Base-by-base conservation (phyloP, 2,329 filamentous ascomycete species). In the Trichophyton schoenleinii region DNA sequence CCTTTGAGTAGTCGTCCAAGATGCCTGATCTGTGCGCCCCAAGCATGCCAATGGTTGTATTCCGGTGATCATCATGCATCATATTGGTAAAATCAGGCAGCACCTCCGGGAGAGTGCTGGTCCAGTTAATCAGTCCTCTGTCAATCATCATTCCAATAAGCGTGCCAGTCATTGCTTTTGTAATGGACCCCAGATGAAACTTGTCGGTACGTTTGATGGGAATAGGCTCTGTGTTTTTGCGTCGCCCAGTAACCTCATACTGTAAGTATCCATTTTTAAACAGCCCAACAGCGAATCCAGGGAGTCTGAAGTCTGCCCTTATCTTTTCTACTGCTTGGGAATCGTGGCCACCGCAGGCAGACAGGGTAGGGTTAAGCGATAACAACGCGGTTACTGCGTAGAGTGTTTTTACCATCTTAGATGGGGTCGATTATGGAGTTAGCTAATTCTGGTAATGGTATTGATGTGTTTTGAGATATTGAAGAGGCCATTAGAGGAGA, bases 21-120 rank as follows among this genome's bases (percentile, higher is more conserved):
- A 63, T 60, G 3, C 61, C 61, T 22, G 62, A 61, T 25, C 46
- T 53, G 57, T 63, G 59, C 20, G 62, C 44, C 3, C 53, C 59
- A 22, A 63, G 53, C 62, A 63, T 63, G 15, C 1, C 62, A 20
- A 63, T 48, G 20, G 62, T 63, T 5, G 53, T 61, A 28, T 63
- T 42, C 6, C 53, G 59, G 38, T 61, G 55, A 18, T 57, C 62
- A 18, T 59, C 46, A 11, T 31, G 42, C 34, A 61, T 59, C 4
- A 41, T 46, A 31, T 49, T 15, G 5, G 55, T 44, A 11, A 53
- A 49, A 3, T 59, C 53, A 7, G 62, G 59, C 4, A 63, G 34
- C 15, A 55, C 59, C 18, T 63, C 42, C 11, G 53, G 53, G 25
- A 61, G 62, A 3, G 62, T 61, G 31, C 41, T 61, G 57, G 58